A percentile compares a stretch with the other conserved stretches of the same genome.
Evolutionary conservation across 1,284 basidiomycete genomes (phyloP).

Genomic region (Heterobasidion irregulare): DNA sequence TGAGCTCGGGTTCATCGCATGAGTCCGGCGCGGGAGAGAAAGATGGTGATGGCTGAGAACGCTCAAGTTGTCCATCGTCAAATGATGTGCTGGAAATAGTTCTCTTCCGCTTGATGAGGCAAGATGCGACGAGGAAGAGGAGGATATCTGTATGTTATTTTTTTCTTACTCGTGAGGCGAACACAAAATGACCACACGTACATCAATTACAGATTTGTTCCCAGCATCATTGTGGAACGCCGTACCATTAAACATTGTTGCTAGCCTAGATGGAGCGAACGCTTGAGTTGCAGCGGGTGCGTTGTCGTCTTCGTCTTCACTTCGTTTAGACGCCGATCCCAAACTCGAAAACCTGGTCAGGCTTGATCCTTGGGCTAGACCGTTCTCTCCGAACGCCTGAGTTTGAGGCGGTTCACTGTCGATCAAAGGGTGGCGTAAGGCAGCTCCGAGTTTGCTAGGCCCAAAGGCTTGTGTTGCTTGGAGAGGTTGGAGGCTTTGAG

Average conservation of each 20-base stretch:
- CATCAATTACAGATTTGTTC: background rate
- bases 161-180: conserved; percentile 9
- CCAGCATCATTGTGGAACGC: background rate
- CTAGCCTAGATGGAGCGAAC: conserved; percentile 28
- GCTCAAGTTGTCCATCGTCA: conserved; percentile 2
- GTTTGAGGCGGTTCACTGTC: conserved; percentile 6
- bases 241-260: conserved; percentile 2
- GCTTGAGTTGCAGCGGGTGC: conserved; percentile 24
- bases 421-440: background rate
- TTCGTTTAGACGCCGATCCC: background rate
- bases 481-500: background rate
- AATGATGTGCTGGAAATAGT: conserved; percentile 11
- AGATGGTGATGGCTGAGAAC: conserved; percentile 2
- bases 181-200: background rate
- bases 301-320: conserved; percentile 8
- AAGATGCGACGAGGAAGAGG: background rate
- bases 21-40: conserved; percentile 1
- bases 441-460: conserved; percentile 15
- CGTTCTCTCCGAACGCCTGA: conserved; percentile 7
- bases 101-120: conserved; percentile 18
- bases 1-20: background rate
- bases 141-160: conserved; percentile 20
- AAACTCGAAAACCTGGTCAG: background rate
- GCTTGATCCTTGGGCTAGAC: conserved; percentile 1
- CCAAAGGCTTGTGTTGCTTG: conserved; percentile 16